Percentiles rank a stretch among this genome's conserved stretches.
Conservation (phyloP, 768 basidiomycete species). For the Pleurotus eryngii region DNA sequence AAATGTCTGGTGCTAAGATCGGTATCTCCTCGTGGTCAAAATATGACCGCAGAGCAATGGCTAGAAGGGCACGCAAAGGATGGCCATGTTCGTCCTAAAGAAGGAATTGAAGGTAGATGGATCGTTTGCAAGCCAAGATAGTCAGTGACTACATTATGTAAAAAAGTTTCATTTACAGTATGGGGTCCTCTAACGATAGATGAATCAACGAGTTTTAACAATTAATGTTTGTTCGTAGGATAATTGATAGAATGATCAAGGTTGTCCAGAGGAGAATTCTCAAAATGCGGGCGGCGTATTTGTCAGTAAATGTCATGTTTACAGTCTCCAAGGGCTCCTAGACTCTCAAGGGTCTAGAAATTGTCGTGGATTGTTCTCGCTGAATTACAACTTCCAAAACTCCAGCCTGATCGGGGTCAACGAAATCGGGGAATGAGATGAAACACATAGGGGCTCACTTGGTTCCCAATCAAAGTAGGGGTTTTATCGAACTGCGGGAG, state of each 20-base stretch:
- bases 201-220: too few relatives aligned
- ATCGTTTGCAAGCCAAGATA: slow-evolving; percentile 51
- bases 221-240: too few relatives aligned
- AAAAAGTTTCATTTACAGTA: too few relatives aligned
- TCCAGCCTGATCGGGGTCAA: not conserved
- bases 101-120: slow-evolving; percentile 58
- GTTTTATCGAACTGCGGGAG: not conserved
- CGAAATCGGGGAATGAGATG: not conserved
- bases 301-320: too few relatives aligned
- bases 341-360: not conserved
- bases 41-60: slow-evolving; percentile 38
- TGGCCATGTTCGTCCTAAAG: slow-evolving; percentile 54
- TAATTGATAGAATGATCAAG: too few relatives aligned
- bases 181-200: too few relatives aligned
- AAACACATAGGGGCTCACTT: not conserved
- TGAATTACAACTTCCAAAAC: not conserved
- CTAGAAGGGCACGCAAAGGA: slow-evolving; percentile 34
- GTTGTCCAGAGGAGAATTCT: too few relatives aligned
- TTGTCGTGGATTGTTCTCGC: slow-evolving; percentile 1
- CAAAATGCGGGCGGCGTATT: too few relatives aligned
- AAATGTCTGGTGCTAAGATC: slow-evolving; percentile 43
- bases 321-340: not conserved
- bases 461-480: not conserved
- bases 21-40: slow-evolving; percentile 23
- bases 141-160: not conserved